A percentile compares a stretch with the other conserved stretches of the same genome.
These are phyloP conservation scores for Saturnispora mendoncae DNA, from an alignment of 805 yeast genomes.

Conservation along the genomic window DNA sequence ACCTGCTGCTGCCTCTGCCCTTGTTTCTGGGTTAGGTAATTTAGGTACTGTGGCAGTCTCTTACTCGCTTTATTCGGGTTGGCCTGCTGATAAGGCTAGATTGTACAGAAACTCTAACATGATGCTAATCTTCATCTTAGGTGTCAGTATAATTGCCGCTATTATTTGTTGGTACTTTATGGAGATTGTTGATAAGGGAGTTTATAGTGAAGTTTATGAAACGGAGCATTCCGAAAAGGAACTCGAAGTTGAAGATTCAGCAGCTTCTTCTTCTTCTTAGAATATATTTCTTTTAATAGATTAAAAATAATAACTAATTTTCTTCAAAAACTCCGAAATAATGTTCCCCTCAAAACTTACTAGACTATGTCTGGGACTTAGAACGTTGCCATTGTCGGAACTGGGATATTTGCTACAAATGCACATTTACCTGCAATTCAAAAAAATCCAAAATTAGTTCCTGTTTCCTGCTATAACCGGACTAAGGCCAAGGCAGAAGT, in stretches of 20 bases:
- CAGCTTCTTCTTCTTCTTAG: too few relatives aligned
- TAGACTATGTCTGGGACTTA: constrained; percentile 13
- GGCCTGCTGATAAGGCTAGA: constrained; percentile 69
- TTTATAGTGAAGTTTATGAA: constrained; percentile 12
- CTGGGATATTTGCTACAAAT: constrained; percentile 84
- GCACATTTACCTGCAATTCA: constrained; percentile 70
- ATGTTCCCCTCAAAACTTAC: neutral
- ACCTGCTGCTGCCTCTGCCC: constrained; percentile 71
- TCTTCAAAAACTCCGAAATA: neutral
- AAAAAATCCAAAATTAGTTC: constrained; percentile 42
- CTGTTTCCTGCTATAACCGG: constrained; percentile 73
- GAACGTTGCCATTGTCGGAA: constrained; percentile 65
- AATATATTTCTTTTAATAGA: too few relatives aligned
- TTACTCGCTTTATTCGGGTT: constrained; percentile 76
- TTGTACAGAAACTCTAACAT: constrained; percentile 64
- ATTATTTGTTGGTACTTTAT: constrained; percentile 19
- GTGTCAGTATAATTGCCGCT: constrained; percentile 56
- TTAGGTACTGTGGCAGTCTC: constrained; percentile 80
- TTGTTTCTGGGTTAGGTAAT: constrained; percentile 81
- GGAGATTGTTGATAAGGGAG: constrained; percentile 18
- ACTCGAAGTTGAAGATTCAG: too few relatives aligned
- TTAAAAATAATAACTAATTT: too few relatives aligned
- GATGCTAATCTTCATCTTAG: constrained; percentile 75
- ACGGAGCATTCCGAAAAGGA: too few relatives aligned
- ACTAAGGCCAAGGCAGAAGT: constrained; percentile 73